phyloP scores from a whole-genome alignment of 2,329 filamentous ascomycete species.

The Fusarium torreyae region DNA sequence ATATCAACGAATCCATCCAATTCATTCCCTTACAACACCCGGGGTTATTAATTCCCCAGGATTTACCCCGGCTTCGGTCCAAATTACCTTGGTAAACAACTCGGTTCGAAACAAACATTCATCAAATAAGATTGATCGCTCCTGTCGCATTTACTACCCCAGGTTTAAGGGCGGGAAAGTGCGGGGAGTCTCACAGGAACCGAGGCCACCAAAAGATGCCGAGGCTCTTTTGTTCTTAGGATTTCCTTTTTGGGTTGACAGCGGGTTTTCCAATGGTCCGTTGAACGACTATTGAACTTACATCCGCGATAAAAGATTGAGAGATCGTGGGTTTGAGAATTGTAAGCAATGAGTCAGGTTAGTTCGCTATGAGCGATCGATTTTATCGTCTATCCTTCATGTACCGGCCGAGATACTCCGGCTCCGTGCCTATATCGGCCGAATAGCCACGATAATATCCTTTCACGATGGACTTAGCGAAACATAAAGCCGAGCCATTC shows the following conservation, averaged over 20 bases:
- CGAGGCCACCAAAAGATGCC: constrained; percentile 41
- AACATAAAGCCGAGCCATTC: constrained; percentile 24
- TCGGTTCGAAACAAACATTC: constrained; percentile 22
- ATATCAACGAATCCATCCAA: constrained; percentile 6
- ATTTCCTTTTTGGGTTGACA: constrained; percentile 19
- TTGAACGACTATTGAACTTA: neutral
- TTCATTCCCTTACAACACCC: neutral
- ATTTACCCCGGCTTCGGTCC: constrained; percentile 31
- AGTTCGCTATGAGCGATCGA: neutral
- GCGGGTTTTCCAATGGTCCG: constrained; percentile 20
- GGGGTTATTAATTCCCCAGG: neutral
- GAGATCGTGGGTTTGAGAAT: neutral
- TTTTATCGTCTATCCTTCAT: neutral
- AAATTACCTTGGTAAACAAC: constrained; percentile 24
- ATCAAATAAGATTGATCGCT: constrained; percentile 24
- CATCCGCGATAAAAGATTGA: neutral
- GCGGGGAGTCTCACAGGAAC: constrained; percentile 38
- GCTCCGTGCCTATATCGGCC: constrained; percentile 46
- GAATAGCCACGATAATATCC: constrained; percentile 20
- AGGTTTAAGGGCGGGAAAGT: constrained; percentile 24
- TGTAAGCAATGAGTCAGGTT: neutral
- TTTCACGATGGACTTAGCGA: constrained; percentile 3
- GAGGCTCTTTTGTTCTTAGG: constrained; percentile 31
- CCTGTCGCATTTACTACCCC: constrained; percentile 27
- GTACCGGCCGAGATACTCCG: constrained; percentile 39